Percentiles rank a stretch among this genome's conserved stretches.
Evolutionary conservation across 1,284 basidiomycete genomes (phyloP).

Genomic region (Pseudomicrostroma phylloplanum): DNA sequence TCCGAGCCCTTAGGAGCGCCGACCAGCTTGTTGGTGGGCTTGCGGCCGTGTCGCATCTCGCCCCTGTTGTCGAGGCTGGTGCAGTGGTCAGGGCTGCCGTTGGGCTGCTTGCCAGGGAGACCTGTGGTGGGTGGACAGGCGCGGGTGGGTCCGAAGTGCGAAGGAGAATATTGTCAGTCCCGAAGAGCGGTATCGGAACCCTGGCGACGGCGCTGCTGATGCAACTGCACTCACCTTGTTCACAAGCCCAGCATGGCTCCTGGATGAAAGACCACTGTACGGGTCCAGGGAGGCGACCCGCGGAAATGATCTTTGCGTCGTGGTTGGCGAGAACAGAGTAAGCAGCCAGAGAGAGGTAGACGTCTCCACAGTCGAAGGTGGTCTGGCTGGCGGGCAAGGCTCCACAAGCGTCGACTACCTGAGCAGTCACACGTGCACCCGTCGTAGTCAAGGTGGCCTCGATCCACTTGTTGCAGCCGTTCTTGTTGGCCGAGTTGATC

Average conservation of each 20-base stretch:
- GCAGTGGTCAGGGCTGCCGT: not conserved
- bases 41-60: slow-evolving; percentile 4
- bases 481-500: slow-evolving; percentile 5
- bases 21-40: not conserved
- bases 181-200: not conserved
- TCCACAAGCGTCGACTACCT: not conserved
- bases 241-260: slow-evolving; percentile 1
- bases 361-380: not conserved
- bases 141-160: too few relatives aligned
- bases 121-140: too few relatives aligned
- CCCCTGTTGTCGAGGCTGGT: slow-evolving; percentile 3
- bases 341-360: not conserved
- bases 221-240: not conserved
- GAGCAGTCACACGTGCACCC: not conserved
- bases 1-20: too few relatives aligned
- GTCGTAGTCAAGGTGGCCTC: not conserved
- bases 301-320: not conserved
- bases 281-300: not conserved
- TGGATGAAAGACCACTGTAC: not conserved
- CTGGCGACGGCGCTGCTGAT: not conserved
- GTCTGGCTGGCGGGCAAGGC: not conserved
- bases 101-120: not conserved
- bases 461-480: slow-evolving; percentile 1
- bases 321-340: not conserved
- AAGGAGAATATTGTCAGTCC: not conserved